phyloP scores from a whole-genome alignment of 192 early-diverging fungal genomes.

The Kickxella alabastrina region DNA sequence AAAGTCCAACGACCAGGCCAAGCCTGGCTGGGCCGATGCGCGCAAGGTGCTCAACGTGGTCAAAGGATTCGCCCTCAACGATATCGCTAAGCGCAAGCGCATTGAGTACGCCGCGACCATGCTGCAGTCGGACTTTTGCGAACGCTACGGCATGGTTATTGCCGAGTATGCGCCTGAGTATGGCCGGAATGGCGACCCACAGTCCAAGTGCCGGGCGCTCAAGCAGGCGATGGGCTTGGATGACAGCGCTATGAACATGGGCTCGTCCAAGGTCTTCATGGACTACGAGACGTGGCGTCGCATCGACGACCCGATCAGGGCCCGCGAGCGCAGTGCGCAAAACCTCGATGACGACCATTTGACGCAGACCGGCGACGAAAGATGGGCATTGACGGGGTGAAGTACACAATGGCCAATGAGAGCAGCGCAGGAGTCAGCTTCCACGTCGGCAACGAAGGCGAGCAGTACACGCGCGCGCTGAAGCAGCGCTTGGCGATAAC shows the following conservation, averaged over 20 bases:
- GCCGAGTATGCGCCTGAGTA: conserved; percentile 16
- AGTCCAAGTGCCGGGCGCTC: conserved; percentile 18
- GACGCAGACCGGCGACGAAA: conserved; percentile 27
- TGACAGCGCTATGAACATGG: conserved; percentile 31
- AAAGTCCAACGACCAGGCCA: conserved; percentile 69
- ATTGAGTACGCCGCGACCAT: conserved; percentile 67
- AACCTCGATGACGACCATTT: conserved; percentile 11
- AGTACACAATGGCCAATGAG: conserved; percentile 3
- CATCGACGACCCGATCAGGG: conserved; percentile 63
- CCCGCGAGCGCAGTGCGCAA: conserved; percentile 54
- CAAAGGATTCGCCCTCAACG: conserved; percentile 58
- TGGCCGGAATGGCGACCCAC: conserved; percentile 9
- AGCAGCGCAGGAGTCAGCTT: conserved; percentile 20
- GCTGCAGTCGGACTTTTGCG: conserved; percentile 73
- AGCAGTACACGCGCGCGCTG: conserved; percentile 24
- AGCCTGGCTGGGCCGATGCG: conserved; percentile 60
- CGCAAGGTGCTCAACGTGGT: conserved; percentile 60
- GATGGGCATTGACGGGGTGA: conserved; percentile 16
- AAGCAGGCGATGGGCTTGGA: conserved; percentile 22
- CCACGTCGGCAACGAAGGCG: conserved; percentile 20
- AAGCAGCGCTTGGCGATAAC: conserved; percentile 29
- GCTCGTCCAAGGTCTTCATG: conserved; percentile 59
- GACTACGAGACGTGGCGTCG: conserved; percentile 61
- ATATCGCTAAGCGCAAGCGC: conserved; percentile 59
- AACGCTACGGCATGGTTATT: conserved; percentile 62